Percentiles rank a stretch among this genome's conserved stretches.
These are phyloP conservation scores for Chlorella sp. DNA, from an alignment of 139 green algal species.

Conservation along the genomic window DNA sequence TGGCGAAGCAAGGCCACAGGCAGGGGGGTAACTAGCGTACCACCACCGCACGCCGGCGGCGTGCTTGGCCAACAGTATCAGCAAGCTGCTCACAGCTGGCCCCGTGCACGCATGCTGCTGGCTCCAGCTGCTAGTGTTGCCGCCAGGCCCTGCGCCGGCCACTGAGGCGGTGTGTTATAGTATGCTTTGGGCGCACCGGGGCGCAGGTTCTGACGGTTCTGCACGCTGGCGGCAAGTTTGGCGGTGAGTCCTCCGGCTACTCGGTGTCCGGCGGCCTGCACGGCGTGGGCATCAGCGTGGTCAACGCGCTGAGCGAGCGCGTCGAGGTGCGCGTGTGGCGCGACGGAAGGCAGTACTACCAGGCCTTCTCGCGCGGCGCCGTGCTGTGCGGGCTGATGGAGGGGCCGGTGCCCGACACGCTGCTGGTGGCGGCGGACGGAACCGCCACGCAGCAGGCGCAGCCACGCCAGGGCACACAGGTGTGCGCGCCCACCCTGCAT, in stretches of 20 bases:
- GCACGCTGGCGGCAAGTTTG: constrained; percentile 98
- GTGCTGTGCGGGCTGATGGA: constrained; percentile 16
- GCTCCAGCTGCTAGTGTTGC: not conserved
- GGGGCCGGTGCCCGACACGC: constrained; percentile 6
- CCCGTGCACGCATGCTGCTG: not conserved
- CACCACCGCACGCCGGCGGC: too few relatives aligned
- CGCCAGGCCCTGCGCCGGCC: not conserved
- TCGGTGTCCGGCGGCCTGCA: constrained; percentile 89
- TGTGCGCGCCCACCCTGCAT: not conserved
- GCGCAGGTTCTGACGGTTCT: constrained; percentile 79
- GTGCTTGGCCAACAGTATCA: not conserved
- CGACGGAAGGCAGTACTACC: constrained; percentile 47
- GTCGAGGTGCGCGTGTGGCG: constrained; percentile 52
- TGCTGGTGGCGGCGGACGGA: too few relatives aligned
- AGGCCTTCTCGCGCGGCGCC: constrained; percentile 65
- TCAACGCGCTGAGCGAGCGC: constrained; percentile 89
- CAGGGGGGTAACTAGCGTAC: too few relatives aligned
- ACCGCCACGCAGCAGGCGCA: too few relatives aligned
- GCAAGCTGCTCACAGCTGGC: not conserved
- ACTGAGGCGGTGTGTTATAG: too few relatives aligned
- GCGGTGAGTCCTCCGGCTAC: constrained; percentile 57
- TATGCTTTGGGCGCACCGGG: constrained; percentile 3
- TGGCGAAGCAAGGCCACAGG: too few relatives aligned
- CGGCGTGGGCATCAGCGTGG: constrained; percentile 92
- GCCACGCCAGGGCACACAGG: not conserved